Conservation (phyloP, 495 filamentous ascomycete genomes). For the Recurvomyces mirabilis region DNA sequence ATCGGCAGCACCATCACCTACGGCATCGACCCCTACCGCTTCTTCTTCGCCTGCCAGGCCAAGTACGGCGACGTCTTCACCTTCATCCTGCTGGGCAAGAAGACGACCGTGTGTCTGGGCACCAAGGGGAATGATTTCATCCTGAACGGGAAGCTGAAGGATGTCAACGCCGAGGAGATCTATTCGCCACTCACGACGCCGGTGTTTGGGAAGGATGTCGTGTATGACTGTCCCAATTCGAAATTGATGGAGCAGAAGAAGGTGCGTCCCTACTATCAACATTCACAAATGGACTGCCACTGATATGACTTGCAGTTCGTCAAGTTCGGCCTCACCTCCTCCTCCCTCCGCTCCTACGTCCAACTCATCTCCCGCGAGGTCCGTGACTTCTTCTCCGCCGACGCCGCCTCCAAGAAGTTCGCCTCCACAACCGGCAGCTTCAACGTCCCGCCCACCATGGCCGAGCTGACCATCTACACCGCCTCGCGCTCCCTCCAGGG, state of each 20-base stretch:
- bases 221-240: slow-evolving; percentile 55
- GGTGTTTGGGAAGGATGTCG: slow-evolving; percentile 52
- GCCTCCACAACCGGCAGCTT: slow-evolving; percentile 39
- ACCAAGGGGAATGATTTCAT: slow-evolving; percentile 55
- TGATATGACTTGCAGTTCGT: slow-evolving; percentile 40
- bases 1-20: slow-evolving; percentile 53
- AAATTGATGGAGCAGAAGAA: slow-evolving; percentile 64
- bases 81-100: slow-evolving; percentile 52
- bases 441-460: slow-evolving; percentile 44
- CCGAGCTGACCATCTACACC: slow-evolving; percentile 56
- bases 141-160: slow-evolving; percentile 49
- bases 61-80: slow-evolving; percentile 61
- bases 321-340: slow-evolving; percentile 52
- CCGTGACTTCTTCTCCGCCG: slow-evolving; percentile 35
- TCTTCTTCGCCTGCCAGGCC: slow-evolving; percentile 44
- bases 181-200: slow-evolving; percentile 51
- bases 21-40: slow-evolving; percentile 53
- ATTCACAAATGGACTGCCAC: background rate
- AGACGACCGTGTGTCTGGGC: slow-evolving; percentile 50
- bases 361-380: slow-evolving; percentile 44
- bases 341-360: slow-evolving; percentile 53
- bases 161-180: slow-evolving; percentile 54
- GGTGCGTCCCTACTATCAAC: slow-evolving; percentile 27
- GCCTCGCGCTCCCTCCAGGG: slow-evolving; percentile 55
- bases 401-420: slow-evolving; percentile 32